A percentile compares a stretch with the other conserved stretches of the same genome.
Evolutionary conservation across 805 yeast species (phyloP).

Genomic region (Saturnispora diversa): DNA sequence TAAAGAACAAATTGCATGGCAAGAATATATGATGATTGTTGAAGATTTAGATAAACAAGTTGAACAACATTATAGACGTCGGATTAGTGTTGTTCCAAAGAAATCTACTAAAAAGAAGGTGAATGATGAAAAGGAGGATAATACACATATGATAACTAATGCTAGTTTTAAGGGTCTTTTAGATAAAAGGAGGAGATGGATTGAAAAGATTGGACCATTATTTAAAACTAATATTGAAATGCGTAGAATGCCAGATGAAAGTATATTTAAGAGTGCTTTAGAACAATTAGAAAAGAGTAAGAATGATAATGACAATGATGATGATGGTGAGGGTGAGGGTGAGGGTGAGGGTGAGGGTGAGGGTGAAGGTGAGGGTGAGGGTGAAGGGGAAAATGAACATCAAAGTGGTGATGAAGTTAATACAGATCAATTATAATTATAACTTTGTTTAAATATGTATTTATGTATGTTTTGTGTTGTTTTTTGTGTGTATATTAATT

Average conservation of each 20-base stretch:
- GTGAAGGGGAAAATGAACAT: conserved; percentile 9
- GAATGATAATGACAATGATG: conserved; percentile 9
- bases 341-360: conserved; percentile 6
- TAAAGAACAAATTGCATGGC: conserved; percentile 89
- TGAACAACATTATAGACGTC: conserved; percentile 83
- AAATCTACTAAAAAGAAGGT: conserved; percentile 46
- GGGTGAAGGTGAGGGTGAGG: conserved; percentile 7
- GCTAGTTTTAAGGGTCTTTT: conserved; percentile 69
- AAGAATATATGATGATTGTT: conserved; percentile 80
- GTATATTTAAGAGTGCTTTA: conserved; percentile 38
- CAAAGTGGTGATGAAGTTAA: conserved; percentile 11
- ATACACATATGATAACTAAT: conserved; percentile 62
- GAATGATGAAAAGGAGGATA: conserved; percentile 22
- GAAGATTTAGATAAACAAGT: conserved; percentile 96
- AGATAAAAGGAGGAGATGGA: conserved; percentile 87
- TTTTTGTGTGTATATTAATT: not conserved
- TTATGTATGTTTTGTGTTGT: not conserved
- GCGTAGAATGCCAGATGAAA: conserved; percentile 64
- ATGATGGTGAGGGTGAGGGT: conserved; percentile 8
- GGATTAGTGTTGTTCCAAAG: conserved; percentile 63
- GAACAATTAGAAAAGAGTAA: conserved; percentile 8
- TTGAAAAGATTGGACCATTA: conserved; percentile 78
- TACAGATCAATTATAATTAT: conserved; percentile 5
- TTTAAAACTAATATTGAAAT: conserved; percentile 60
- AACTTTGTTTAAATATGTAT: not conserved